Evolutionary conservation across 108 stramenopile species (phyloP), one percentile per base, ranked within the genome.

Genomic region (Skeletonema tropicum): DNA sequence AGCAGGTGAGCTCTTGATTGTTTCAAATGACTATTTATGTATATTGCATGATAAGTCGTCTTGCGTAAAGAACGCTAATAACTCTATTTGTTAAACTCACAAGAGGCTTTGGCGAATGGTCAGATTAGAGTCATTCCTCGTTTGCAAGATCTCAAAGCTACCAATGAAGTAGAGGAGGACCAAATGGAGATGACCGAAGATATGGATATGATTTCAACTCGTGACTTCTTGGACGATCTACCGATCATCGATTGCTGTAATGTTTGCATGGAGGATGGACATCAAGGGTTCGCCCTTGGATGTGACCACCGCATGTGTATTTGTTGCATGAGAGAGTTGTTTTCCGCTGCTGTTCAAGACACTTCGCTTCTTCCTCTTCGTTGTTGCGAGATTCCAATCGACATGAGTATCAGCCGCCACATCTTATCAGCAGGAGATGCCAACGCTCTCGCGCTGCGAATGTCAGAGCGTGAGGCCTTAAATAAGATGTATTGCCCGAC

Each of bases 401-500:
- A 87, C 39, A 83, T 87, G 82, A 83, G 62, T 19, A 72, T 80
- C 41, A 64, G 63, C 19, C 57, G 55, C 10, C 48, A 74, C 17
- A 32, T 85, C 19, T 60, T 85, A 21, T 23, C 73, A 17, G 36
- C 36, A 11, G 52, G 64, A 6, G 82, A 83, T 35, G 66, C 57
- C 11, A 23, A 59, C 29, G 23, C 48, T 21, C 17, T 87, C 29
- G 57, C 60, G 39, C 32, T 60, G 35, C 31, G 82, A 31, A 68
- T 74, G 9, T 33, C 49, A 41, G 87, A 87, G 57, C 70, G 74
- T 0, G 61, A 70, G 32, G 84, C 82, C 11, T 75, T 31, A 55
- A 84, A 83, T 41, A 85, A 87, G 66, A 85, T 87, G 82, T 83
- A 85, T 52, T 87, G 87, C 57, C 84, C 84, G 10, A 73, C 64